phyloP scores from a whole-genome alignment of 495 filamentous ascomycete genomes.

The Tuber borchii region DNA sequence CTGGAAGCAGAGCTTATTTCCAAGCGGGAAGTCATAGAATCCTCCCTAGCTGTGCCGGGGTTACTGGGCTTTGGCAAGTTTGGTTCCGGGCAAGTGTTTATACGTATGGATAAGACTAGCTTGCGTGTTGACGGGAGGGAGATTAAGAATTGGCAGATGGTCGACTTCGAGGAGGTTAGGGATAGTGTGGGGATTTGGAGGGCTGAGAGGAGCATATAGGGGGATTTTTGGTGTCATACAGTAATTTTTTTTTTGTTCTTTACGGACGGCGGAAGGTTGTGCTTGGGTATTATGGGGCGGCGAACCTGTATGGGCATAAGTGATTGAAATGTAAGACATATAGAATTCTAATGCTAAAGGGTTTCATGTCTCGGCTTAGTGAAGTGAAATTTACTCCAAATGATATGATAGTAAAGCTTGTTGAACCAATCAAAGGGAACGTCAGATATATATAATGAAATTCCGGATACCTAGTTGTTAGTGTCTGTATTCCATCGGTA shows the following conservation, averaged over 20 bases:
- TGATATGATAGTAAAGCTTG: too few species aligned
- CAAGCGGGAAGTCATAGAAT: conserved; percentile 5
- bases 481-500: too few species aligned
- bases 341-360: not conserved
- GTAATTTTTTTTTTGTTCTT: not conserved
- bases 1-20: conserved; percentile 8
- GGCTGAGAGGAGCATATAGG: conserved; percentile 11
- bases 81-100: conserved; percentile 6
- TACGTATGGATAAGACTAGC: conserved; percentile 8
- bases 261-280: not conserved
- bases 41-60: conserved; percentile 11
- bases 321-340: not conserved
- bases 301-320: not conserved
- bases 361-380: not conserved
- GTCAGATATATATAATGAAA: too few species aligned
- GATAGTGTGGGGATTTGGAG: conserved; percentile 28
- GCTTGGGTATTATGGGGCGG: not conserved
- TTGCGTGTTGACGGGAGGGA: conserved; percentile 1
- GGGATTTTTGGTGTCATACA: not conserved
- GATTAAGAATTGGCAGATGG: conserved; percentile 11
- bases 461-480: too few species aligned
- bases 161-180: conserved; percentile 11
- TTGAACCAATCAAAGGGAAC: too few species aligned
- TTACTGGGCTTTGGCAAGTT: conserved; percentile 15
- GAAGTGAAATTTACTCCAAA: not conserved